Evolutionary conservation across 192 early-diverging fungal genomes (phyloP), one percentile per base, ranked within the genome.

Genomic region (Coemansia javaensis): DNA sequence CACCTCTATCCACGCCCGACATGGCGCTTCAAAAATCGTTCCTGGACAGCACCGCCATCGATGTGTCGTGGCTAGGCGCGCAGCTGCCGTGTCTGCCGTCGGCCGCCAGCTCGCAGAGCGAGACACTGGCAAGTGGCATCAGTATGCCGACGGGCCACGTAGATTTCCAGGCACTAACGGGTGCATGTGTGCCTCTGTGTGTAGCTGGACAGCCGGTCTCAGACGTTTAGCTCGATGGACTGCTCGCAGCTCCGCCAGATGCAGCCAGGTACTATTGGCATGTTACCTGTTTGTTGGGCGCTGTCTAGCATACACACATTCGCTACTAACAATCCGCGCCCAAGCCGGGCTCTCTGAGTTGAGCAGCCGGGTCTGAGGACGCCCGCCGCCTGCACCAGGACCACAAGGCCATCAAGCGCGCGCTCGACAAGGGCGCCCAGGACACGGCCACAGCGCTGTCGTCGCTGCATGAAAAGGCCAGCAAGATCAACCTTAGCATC

Each of bases 11-110:
- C n/a, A n/a, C n/a, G n/a, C n/a, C n/a, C 14, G 34, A 1, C 1
- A 69, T 69, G 66, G 46, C 66, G n/a, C 37, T 43, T 18, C 56
- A 63, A 42, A 74, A 65, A 24, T 74, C 70, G 6, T 66, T 66
- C 40, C 49, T 66, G 8, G 70, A 74, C 23, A 39, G 24, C 17
- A 36, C 50, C 28, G 16, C 52, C 0, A 25, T 52, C 7, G 59
- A 69, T 6, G 25, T 27, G 4, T 21, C 63, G 13, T 66, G 63
- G 63, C 28, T 47, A 0, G 53, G 53, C 14, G 41, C 53, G 28
- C 53, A 53, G 21, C 15, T 62, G 37, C 44, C 54, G 42, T 27
- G 32, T 0, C 5, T 53, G 6, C 53, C 47, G 21, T 69, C 70
- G 7, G 11, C 31, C 27, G 37, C 11, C 44, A 66, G 58, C 48